Evolutionary conservation across 2,329 filamentous ascomycete genomes (phyloP), one percentile per base, ranked within the genome.

Genomic region (Hypomyces perniciosus): DNA sequence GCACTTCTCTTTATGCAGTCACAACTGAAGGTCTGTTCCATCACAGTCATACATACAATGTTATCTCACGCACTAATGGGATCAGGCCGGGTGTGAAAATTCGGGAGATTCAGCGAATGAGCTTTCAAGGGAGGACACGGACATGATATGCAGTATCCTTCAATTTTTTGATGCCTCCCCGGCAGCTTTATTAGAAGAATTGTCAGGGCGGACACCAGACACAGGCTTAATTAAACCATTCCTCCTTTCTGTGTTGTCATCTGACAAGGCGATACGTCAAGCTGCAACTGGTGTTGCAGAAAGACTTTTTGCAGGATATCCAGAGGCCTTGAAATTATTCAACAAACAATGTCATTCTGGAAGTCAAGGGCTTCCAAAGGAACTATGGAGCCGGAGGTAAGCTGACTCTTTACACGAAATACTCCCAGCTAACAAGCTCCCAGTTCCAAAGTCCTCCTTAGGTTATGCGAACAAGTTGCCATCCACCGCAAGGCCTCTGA

Each of bases 81-180:
- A 13, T 27, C 30, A 54, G 52, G 29, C 44, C 34, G 44, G 31
- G 12, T 44, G 50, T n/a, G 30, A 26, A 33, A 40, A 34, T 9
- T 30, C 44, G 8, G 43, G 43, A 38, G 51, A 53, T 46, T 28
- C 46, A 9, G 35, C 37, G 29, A 47, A 26, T 12, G 45, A 44
- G 8, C 43, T 46, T 43, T 35, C 30, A 29, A 42, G 20, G 8
- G 51, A 53, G 20, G 33, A 30, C 20, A 51, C 55, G 31, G 61
- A 62, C 27, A 61, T 68, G 52, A 57, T 63, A 4, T 63, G 63
- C 44, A 67, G 65, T 47, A 80, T 83, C 46, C 67, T 85, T 8
- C 69, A 73, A 39, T 85, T 84, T 51, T 62, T 85, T 8, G 72
- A 79, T 55, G 73, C 75, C 5, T 80, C 76, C 1, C 81, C 47